Conservation (phyloP, 257 asterid species). For the Primulina eburnea region DNA sequence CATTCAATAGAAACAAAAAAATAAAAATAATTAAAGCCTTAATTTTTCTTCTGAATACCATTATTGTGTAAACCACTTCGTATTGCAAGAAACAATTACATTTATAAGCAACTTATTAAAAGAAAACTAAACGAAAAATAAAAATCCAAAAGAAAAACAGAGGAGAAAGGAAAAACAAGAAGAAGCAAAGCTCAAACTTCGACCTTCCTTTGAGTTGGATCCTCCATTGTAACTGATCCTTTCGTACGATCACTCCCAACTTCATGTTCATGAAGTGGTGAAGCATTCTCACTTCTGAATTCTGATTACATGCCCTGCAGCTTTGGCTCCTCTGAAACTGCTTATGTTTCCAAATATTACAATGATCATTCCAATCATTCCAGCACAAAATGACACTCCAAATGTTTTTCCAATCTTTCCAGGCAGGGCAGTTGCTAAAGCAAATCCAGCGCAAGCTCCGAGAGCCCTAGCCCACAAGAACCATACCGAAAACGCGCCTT, state of each 20-base stretch:
- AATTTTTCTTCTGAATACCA: neutral
- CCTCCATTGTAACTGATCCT: slow-evolving; percentile 29
- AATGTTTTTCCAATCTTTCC: slow-evolving; percentile 54
- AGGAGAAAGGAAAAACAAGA: neutral
- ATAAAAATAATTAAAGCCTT: no score
- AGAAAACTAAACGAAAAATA: neutral
- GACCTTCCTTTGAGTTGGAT: slow-evolving; percentile 29
- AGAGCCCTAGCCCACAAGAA: slow-evolving; percentile 72
- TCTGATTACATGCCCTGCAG: slow-evolving; percentile 62
- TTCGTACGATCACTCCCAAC: slow-evolving; percentile 28
- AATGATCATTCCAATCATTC: slow-evolving; percentile 51
- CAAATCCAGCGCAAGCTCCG: slow-evolving; percentile 71
- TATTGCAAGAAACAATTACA: slow-evolving; percentile 33
- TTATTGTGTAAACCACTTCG: neutral
- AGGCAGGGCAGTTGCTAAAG: slow-evolving; percentile 58
- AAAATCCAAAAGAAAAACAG: neutral
- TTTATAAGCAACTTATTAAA: slow-evolving; percentile 31
- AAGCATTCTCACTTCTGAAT: slow-evolving; percentile 40
- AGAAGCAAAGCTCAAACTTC: slow-evolving; percentile 29
- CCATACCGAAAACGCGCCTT: slow-evolving; percentile 86
- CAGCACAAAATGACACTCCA: slow-evolving; percentile 60
- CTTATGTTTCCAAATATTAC: slow-evolving; percentile 75
- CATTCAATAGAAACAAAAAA: neutral
- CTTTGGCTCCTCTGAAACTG: slow-evolving; percentile 76
- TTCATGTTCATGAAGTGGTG: slow-evolving; percentile 39